Evolutionary conservation across 345 rosid genomes (phyloP), one percentile per base, ranked within the genome.

Genomic region (Gossypioides kirkii): DNA sequence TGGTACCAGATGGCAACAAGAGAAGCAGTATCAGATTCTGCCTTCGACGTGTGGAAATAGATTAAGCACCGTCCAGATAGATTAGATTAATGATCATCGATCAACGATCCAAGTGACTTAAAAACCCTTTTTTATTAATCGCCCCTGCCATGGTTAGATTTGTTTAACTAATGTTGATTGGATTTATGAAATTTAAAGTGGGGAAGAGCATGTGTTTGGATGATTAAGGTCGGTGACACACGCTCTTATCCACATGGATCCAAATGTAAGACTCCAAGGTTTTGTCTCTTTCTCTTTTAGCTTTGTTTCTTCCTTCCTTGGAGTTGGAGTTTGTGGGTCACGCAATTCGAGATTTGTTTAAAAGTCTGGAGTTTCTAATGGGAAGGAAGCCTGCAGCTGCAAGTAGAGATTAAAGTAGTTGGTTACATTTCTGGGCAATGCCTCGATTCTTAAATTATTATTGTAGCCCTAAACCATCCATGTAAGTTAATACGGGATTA

Each of bases 211-310:
- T 50, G 70, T 38, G 71, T 32, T 1, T 38, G 26, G 10, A 59
- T 36, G 61, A 3, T 22, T 23, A 22, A 25, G 67, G 81, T 77
- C 77, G 82, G 78, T 71, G 82, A 80, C 71, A 66, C 58, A 55
- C 25, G 74, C 11, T 52, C 16, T 22, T 22, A 52, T 3, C 36
- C 25, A 38, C 47, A 36, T 38, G 67, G 46, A 62, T n/a, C 67
- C 47, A 62, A 38, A 38, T 9, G 65, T 61, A 61, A 8, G 54
- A 36, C 1, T 13, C 11, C 16, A 28, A 5, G 62, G 3, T 54
- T 54, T 58, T 58, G 61, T 56, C 32, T 56, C 25, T 22, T 23
- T 23, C 4, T 4, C 60, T 56, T 20, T 56, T 10, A 12, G 10
- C 26, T 25, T 58, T 8, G 11, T 12, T 58, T 25, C 36, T 25